These are phyloP conservation scores for Cruciata laevipes DNA, from an alignment of 257 asterid species.

Conservation along the genomic window DNA sequence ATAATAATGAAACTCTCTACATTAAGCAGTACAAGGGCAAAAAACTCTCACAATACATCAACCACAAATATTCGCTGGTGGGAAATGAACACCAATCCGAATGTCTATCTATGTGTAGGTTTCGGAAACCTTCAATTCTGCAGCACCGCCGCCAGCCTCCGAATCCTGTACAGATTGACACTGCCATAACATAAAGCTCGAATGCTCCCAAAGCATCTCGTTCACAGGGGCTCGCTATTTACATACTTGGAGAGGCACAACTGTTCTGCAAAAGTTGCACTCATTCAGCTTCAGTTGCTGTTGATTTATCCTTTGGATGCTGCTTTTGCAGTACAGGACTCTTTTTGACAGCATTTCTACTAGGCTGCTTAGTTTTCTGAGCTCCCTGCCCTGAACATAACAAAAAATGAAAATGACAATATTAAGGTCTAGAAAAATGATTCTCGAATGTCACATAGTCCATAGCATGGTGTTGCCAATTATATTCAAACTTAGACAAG, in stretches of 20 bases:
- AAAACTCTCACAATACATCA: slow-evolving; percentile 10
- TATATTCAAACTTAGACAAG: background rate
- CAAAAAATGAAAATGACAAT: slow-evolving; percentile 7
- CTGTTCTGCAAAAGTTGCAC: slow-evolving; percentile 24
- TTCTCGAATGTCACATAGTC: background rate
- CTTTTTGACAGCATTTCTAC: slow-evolving; percentile 36
- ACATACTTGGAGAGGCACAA: slow-evolving; percentile 29
- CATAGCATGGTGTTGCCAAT: background rate
- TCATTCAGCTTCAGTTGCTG: slow-evolving; percentile 21
- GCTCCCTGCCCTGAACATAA: slow-evolving; percentile 44
- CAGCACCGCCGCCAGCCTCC: slow-evolving; percentile 18
- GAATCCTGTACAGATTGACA: slow-evolving; percentile 22
- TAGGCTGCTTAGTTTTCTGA: slow-evolving; percentile 39
- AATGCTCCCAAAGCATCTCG: slow-evolving; percentile 25
- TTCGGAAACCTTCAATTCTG: slow-evolving; percentile 27
- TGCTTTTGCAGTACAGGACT: slow-evolving; percentile 39
- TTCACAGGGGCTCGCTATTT: slow-evolving; percentile 31
- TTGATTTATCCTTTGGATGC: slow-evolving; percentile 40
- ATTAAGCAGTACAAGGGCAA: background rate
- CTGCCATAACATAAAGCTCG: slow-evolving; percentile 15
- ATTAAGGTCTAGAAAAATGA: slow-evolving; percentile 1
- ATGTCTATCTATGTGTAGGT: background rate
- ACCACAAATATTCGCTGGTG: background rate
- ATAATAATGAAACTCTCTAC: slow-evolving; percentile 18
- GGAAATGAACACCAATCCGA: background rate